Evolutionary conservation across 2,329 filamentous ascomycete genomes (phyloP), one percentile per base, ranked within the genome.

Genomic region (Ceratocystis lukuohia): DNA sequence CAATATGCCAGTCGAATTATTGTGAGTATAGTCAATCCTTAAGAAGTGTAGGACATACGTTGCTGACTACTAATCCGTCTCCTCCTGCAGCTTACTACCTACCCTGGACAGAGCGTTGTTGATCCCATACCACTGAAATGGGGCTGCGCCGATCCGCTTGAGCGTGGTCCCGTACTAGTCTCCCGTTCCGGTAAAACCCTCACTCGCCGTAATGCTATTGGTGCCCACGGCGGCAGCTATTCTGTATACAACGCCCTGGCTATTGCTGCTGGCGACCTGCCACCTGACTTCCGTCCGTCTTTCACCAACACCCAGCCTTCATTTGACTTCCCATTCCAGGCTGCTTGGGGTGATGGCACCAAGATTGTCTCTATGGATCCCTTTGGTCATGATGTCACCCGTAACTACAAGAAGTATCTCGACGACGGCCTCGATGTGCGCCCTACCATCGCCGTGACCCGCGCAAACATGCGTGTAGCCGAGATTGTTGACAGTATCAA

Each of bases 291-390:
- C 63, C 82, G 80, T 61, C 83, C 82, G n/a, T 82, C 84, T 70
- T 85, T 82, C 70, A 84, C 80, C 69, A 79, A 97, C 75, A 96
- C 91, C 8, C 89, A 97, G 75, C 94, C 94, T 12, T 91, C 92
- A n/a, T 89, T 85, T 25, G 84, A 87, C 65, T 90, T 97, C 73
- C 91, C 91, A 0, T 91, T 90, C 6, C 96, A 96, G 71, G 86
- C 89, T 6, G 85, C 94, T 76, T 99, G 93, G 93, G 84, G 83
- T 30, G 89, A 96, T 73, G 84, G 83, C 72, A 91, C 90, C 76
- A 97, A 96, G 80, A 97, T 99, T 69, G 93, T 97, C 15, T 90
- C 93, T 20, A 96, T 99, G 91, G 94, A 97, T 74, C 93, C 93
- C 0, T 89, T 88, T 75, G 93, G 94, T 5, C 94, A 97, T 77